Evolutionary conservation across 306 rosid genomes (phyloP).

Genomic region (Pueraria montana): DNA sequence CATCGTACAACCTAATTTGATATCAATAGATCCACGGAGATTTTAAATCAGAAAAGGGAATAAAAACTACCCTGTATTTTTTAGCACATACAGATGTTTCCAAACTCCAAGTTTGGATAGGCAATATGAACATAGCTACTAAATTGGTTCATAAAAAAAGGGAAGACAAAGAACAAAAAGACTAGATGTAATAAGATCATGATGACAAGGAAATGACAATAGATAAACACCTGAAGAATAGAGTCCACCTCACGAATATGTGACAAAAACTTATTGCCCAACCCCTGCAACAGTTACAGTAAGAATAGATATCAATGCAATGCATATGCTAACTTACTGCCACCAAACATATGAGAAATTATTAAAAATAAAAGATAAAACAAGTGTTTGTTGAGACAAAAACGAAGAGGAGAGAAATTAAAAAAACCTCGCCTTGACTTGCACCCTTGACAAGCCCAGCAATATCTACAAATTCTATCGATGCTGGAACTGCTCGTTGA

Average conservation of each 20-base stretch:
- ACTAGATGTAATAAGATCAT: conserved; percentile 16
- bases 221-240: conserved; percentile 81
- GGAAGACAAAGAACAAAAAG: conserved; percentile 26
- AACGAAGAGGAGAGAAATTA: conserved; percentile 16
- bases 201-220: conserved; percentile 31
- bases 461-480: conserved; percentile 95
- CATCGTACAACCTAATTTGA: conserved; percentile 83
- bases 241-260: conserved; percentile 98
- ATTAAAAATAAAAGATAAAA: not conserved
- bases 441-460: conserved; percentile 99
- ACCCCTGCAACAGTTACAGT: conserved; percentile 72
- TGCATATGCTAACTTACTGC: conserved; percentile 20
- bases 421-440: conserved; percentile 94
- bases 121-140: conserved; percentile 24
- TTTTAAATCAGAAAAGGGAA: conserved; percentile 30
- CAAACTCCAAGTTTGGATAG: not conserved
- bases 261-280: conserved; percentile 93
- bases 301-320: conserved; percentile 32
- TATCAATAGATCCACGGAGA: conserved; percentile 43
- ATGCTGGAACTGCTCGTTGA: conserved; percentile 86
- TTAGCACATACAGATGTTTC: not conserved
- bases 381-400: conserved; percentile 26
- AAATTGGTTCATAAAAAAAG: conserved; percentile 5
- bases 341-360: not conserved
- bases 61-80: not conserved